phyloP scores from a whole-genome alignment of 2,329 filamentous ascomycete genomes.

The Coleophoma eucalyptorum region DNA sequence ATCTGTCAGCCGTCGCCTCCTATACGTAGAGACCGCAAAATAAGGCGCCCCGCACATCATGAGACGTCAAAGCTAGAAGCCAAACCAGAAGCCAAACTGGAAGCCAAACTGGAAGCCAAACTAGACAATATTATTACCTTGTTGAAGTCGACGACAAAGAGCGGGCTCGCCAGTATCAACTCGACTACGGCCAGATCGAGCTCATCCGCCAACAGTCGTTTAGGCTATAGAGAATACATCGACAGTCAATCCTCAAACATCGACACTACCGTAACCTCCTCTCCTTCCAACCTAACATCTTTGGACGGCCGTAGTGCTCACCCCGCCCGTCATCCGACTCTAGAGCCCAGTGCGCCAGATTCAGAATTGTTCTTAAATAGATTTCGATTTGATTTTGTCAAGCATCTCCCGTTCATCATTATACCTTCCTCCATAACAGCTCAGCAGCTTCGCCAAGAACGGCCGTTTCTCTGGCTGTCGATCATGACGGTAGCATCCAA shows the following conservation, averaged over 20 bases:
- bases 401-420: slow-evolving; percentile 5
- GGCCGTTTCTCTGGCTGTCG: slow-evolving; percentile 5
- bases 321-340: not conserved
- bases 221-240: slow-evolving; percentile 1
- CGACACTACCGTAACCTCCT: not conserved
- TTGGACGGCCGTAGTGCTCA: not conserved
- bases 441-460: slow-evolving; percentile 6
- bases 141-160: not conserved
- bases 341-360: slow-evolving; percentile 1
- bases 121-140: not conserved
- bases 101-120: not conserved
- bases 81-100: not conserved
- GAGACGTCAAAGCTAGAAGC: slow-evolving; percentile 4
- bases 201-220: not conserved
- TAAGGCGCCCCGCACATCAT: not conserved
- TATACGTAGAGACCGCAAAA: not conserved
- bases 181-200: not conserved
- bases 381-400: slow-evolving; percentile 4
- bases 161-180: not conserved
- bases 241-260: not conserved
- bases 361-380: slow-evolving; percentile 3
- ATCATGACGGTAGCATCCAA: slow-evolving; percentile 6
- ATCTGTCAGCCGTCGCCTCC: slow-evolving; percentile 7
- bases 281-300: not conserved
- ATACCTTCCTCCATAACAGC: slow-evolving; percentile 4